Evolutionary conservation across 2,329 filamentous ascomycete genomes (phyloP).

Genomic region (Endocalyx cinctus): DNA sequence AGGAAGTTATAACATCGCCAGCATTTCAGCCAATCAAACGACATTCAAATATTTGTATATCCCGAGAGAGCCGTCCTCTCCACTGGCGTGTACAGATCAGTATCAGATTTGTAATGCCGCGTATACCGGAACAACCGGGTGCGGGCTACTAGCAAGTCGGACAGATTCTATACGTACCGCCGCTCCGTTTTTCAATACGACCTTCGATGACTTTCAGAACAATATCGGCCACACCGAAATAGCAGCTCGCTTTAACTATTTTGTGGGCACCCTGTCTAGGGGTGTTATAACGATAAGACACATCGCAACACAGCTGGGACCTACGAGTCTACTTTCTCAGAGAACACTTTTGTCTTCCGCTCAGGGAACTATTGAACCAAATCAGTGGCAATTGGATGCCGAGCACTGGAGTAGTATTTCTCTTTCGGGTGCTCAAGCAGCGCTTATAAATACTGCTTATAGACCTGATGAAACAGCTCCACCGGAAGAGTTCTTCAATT

Average conservation of each 20-base stretch:
- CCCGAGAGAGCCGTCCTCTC: conserved; percentile 3
- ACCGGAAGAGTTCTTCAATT: too few species aligned
- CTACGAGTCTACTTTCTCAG: too few species aligned
- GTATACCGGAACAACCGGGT: not conserved
- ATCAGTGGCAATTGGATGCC: conserved; percentile 6
- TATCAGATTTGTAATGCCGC: conserved; percentile 2
- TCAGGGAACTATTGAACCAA: not conserved
- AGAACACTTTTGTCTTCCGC: too few species aligned
- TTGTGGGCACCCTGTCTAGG: too few species aligned
- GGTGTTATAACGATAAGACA: too few species aligned
- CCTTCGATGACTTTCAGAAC: not conserved
- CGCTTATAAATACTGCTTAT: conserved; percentile 1
- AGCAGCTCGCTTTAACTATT: not conserved
- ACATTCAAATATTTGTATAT: conserved; percentile 1
- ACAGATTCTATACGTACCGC: not conserved
- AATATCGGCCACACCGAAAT: not conserved
- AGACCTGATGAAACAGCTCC: too few species aligned
- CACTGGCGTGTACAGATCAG: conserved; percentile 3
- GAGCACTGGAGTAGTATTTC: conserved; percentile 1
- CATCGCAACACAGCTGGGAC: too few species aligned
- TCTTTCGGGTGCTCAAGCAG: conserved; percentile 1
- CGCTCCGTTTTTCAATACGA: conserved; percentile 1
- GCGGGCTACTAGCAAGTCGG: conserved; percentile 1
- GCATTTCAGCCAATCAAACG: too few species aligned
- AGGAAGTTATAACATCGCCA: too few species aligned